These are phyloP conservation scores for Ceratocystis ficicola DNA, from an alignment of 2,329 filamentous ascomycete genomes.

Conservation along the genomic window DNA sequence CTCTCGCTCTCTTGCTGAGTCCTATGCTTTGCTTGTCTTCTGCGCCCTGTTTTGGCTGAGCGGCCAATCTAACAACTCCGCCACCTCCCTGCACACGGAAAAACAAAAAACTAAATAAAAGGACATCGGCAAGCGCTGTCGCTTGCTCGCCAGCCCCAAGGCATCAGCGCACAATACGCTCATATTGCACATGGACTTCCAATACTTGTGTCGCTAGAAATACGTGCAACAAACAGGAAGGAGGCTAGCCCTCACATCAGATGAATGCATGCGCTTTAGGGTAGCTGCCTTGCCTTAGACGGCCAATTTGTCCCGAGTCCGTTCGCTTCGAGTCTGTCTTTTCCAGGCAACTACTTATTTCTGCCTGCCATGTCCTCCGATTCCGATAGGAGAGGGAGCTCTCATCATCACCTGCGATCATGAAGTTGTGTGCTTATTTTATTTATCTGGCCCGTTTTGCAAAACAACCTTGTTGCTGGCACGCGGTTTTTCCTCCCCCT, in stretches of 20 bases:
- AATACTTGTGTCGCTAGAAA: no score
- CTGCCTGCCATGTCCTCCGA: no score
- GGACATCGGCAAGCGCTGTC: no score
- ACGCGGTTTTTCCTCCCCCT: not conserved
- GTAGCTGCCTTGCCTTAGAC: not conserved
- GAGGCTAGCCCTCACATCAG: not conserved
- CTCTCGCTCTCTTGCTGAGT: not conserved
- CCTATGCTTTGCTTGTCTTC: not conserved
- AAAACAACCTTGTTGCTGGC: not conserved
- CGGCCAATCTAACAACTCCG: slow-evolving; percentile 7
- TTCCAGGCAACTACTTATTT: not conserved
- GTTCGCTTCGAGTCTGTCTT: not conserved
- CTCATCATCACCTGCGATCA: not conserved
- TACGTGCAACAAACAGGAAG: no score
- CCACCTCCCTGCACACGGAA: not conserved
- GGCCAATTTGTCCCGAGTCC: not conserved
- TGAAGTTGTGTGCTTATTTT: not conserved
- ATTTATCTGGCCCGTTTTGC: not conserved
- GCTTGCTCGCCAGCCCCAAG: no score
- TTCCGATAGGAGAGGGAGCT: no score
- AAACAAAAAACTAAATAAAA: no score
- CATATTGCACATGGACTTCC: no score
- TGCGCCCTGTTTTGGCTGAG: not conserved
- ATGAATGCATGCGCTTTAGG: not conserved
- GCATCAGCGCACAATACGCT: no score